A percentile compares a stretch with the other conserved stretches of the same genome.
These are phyloP conservation scores for Viola odorata DNA, from an alignment of 345 rosid genomes.

Conservation along the genomic window DNA sequence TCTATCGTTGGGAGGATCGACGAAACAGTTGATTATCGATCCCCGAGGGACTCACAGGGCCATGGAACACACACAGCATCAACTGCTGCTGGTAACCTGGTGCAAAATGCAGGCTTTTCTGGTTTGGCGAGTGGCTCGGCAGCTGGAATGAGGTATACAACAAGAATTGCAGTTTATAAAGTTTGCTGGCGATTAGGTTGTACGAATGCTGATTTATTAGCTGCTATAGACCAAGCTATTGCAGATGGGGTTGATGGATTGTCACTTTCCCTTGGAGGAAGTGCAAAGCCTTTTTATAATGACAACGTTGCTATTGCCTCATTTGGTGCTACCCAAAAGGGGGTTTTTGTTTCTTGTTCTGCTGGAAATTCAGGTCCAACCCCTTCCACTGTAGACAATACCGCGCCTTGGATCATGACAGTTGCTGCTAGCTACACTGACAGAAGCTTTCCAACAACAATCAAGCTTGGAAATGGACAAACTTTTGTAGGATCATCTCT, in stretches of 20 bases:
- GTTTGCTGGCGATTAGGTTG: conserved; percentile 70
- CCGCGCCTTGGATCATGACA: conserved; percentile 84
- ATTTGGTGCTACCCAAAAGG: conserved; percentile 46
- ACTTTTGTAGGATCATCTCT: conserved; percentile 46
- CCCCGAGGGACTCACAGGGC: conserved; percentile 65
- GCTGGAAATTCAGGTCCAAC: conserved; percentile 75
- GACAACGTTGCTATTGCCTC: conserved; percentile 58
- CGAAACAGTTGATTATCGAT: conserved; percentile 47
- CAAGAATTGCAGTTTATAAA: conserved; percentile 71
- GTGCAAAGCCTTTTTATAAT: conserved; percentile 43
- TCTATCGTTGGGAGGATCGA: conserved; percentile 38
- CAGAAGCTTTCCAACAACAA: conserved; percentile 56
- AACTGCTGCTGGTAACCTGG: conserved; percentile 60
- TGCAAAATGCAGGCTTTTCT: conserved; percentile 35
- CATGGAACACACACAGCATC: conserved; percentile 91
- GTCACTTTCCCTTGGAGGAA: conserved; percentile 64
- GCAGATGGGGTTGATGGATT: conserved; percentile 70
- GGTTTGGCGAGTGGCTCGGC: conserved; percentile 62
- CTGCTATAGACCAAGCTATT: conserved; percentile 66
- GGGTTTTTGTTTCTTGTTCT: conserved; percentile 72
- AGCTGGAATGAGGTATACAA: conserved; percentile 54
- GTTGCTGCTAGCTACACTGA: conserved; percentile 77
- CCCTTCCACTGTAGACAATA: conserved; percentile 43
- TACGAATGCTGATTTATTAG: conserved; percentile 47
- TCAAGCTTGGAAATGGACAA: conserved; percentile 44